Evolutionary conservation across 306 rosid genomes (phyloP).

Genomic region (Erythrophleum fordii): DNA sequence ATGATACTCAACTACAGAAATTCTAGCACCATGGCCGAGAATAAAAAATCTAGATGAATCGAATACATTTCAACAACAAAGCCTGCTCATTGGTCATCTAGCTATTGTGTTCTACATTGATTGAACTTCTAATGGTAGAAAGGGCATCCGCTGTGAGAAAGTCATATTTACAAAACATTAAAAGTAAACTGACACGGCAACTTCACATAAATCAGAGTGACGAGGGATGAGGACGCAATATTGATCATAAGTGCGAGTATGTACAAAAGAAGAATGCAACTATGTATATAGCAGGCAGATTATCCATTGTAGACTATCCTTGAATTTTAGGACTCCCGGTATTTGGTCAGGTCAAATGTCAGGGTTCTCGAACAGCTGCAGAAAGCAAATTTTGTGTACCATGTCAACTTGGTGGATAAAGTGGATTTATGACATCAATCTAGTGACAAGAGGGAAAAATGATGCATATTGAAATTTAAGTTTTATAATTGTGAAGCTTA

Average conservation of each 20-base stretch:
- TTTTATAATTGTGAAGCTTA: slow-evolving; percentile 34
- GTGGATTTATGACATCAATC: slow-evolving; percentile 14
- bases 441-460: background rate
- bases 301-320: slow-evolving; percentile 20
- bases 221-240: background rate
- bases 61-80: slow-evolving; percentile 2
- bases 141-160: background rate
- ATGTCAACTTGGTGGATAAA: slow-evolving; percentile 12
- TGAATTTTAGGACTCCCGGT: slow-evolving; percentile 66
- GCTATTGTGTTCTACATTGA: slow-evolving; percentile 29
- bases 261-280: slow-evolving; percentile 26
- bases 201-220: slow-evolving; percentile 37
- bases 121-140: slow-evolving; percentile 4
- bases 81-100: slow-evolving; percentile 16
- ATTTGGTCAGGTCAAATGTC: slow-evolving; percentile 87
- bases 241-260: background rate
- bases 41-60: background rate
- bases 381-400: slow-evolving; percentile 22
- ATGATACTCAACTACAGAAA: background rate
- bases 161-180: slow-evolving; percentile 52
- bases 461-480: background rate
- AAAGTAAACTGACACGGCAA: slow-evolving; percentile 27
- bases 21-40: background rate
- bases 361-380: slow-evolving; percentile 93
- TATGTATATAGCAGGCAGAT: slow-evolving; percentile 43